Percentiles rank a stretch among this genome's conserved stretches.
phyloP scores from a whole-genome alignment of 2,329 filamentous ascomycete genomes.

The Spiromastix sp. region DNA sequence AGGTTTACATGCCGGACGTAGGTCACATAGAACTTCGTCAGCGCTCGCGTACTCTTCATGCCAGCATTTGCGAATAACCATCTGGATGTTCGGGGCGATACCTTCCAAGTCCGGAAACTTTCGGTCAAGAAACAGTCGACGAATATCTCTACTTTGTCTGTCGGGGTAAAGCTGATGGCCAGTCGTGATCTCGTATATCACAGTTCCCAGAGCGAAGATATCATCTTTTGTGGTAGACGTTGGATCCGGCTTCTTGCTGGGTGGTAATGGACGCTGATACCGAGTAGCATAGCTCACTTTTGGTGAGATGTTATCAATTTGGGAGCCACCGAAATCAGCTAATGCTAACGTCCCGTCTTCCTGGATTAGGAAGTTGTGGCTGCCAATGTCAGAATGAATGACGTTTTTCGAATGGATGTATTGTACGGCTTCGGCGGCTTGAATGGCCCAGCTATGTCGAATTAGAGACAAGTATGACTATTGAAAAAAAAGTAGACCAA shows the following conservation, averaged over 20 bases:
- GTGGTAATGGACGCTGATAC: constrained; percentile 1
- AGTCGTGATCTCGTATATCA: constrained; percentile 4
- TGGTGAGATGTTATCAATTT: constrained; percentile 3
- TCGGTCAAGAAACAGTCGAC: not conserved
- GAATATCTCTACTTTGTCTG: constrained; percentile 2
- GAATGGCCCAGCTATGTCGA: constrained; percentile 5
- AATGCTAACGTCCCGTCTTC: constrained; percentile 3
- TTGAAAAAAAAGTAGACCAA: too few relatives aligned
- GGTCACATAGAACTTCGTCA: not conserved
- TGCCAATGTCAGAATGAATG: constrained; percentile 6
- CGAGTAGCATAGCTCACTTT: constrained; percentile 2
- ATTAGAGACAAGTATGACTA: not conserved
- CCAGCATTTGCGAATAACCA: constrained; percentile 6
- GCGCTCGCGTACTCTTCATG: not conserved
- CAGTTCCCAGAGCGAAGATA: constrained; percentile 5
- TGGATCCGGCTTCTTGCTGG: not conserved
- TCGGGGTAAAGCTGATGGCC: constrained; percentile 2
- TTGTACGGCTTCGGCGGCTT: constrained; percentile 6
- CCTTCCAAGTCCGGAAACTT: constrained; percentile 5
- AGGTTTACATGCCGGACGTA: too few relatives aligned
- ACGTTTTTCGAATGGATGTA: constrained; percentile 8
- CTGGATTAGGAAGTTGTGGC: constrained; percentile 7
- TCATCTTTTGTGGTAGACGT: constrained; percentile 3
- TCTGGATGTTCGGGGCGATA: not conserved
- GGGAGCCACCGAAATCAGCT: constrained; percentile 7